Percentiles rank a stretch among this genome's conserved stretches.
phyloP scores from a whole-genome alignment of 2,329 filamentous ascomycete species.

The Colletotrichum sidae region DNA sequence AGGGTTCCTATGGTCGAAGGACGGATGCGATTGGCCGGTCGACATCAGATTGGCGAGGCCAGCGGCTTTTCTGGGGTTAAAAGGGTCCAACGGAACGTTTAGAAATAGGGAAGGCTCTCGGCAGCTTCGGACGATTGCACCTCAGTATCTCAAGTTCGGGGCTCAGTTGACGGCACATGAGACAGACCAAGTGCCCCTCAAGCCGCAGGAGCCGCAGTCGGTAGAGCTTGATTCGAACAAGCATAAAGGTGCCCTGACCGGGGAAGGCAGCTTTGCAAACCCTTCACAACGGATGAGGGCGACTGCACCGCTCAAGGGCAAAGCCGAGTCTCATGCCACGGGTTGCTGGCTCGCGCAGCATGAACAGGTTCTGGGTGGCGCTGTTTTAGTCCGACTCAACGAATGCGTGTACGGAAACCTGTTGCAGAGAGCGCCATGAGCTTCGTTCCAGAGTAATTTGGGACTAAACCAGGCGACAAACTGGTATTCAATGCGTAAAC shows the following conservation, averaged over 20 bases:
- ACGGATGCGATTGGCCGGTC: slow-evolving; percentile 26
- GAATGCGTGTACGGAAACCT: no score
- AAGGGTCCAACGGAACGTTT: neutral
- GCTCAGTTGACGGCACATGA: slow-evolving; percentile 16
- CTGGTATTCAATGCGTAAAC: neutral
- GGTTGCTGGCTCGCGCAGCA: no score
- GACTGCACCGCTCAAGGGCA: no score
- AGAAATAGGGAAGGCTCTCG: slow-evolving; percentile 14
- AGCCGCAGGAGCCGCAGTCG: slow-evolving; percentile 7
- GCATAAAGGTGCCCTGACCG: slow-evolving; percentile 2
- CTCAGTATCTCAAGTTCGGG: neutral
- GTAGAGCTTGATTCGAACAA: slow-evolving; percentile 26
- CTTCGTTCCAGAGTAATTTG: neutral
- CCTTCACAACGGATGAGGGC: neutral
- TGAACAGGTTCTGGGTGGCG: no score
- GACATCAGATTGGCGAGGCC: neutral
- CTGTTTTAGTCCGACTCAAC: no score
- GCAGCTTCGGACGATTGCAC: slow-evolving; percentile 22
- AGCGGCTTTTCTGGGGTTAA: neutral
- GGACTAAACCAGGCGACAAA: neutral
- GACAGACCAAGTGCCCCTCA: slow-evolving; percentile 1
- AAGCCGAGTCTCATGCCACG: no score
- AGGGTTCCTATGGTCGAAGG: neutral
- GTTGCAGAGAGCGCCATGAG: no score
- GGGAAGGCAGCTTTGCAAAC: slow-evolving; percentile 5